phyloP scores from a whole-genome alignment of 2,329 filamentous ascomycete species.

The Plectosphaerella sp. region DNA sequence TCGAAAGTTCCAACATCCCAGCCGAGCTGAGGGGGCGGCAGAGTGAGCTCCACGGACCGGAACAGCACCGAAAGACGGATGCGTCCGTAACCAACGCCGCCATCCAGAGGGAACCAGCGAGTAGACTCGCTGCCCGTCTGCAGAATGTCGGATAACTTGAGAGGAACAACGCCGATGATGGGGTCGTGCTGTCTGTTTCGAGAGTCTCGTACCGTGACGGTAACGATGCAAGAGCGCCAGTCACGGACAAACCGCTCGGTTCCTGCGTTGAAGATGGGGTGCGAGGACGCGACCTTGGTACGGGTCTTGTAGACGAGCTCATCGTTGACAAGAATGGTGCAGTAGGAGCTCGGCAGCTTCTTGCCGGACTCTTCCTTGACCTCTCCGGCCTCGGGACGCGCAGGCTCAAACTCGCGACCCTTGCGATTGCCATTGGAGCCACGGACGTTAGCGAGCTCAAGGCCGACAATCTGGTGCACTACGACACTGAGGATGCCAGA shows the following conservation, averaged over 20 bases:
- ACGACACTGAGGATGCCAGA: slow-evolving; percentile 83
- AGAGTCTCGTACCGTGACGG: slow-evolving; percentile 82
- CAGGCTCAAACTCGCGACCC: slow-evolving; percentile 84
- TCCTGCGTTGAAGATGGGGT: slow-evolving; percentile 95
- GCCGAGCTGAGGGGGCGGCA: slow-evolving; percentile 81
- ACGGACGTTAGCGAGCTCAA: slow-evolving; percentile 88
- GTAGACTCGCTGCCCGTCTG: slow-evolving; percentile 82
- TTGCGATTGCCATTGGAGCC: slow-evolving; percentile 78
- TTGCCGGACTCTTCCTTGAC: slow-evolving; percentile 79
- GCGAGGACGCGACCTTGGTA: slow-evolving; percentile 86
- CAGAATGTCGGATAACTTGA: slow-evolving; percentile 84
- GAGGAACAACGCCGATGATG: slow-evolving; percentile 84
- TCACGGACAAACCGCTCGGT: slow-evolving; percentile 91
- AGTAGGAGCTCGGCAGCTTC: slow-evolving; percentile 84
- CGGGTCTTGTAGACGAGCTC: slow-evolving; percentile 90
- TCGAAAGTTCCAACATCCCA: slow-evolving; percentile 97
- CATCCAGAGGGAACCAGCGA: slow-evolving; percentile 94
- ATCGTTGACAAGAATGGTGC: slow-evolving; percentile 87
- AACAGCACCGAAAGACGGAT: slow-evolving; percentile 86
- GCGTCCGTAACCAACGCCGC: slow-evolving; percentile 87
- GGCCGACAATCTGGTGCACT: slow-evolving; percentile 90
- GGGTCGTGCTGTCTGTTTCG: slow-evolving; percentile 91
- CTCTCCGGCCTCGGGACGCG: slow-evolving; percentile 75
- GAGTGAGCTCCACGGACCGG: slow-evolving; percentile 78
- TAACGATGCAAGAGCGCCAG: slow-evolving; percentile 84